Evolutionary conservation across 108 stramenopile species (phyloP), one percentile per base, ranked within the genome.

Genomic region (Conticribra weissflogii): DNA sequence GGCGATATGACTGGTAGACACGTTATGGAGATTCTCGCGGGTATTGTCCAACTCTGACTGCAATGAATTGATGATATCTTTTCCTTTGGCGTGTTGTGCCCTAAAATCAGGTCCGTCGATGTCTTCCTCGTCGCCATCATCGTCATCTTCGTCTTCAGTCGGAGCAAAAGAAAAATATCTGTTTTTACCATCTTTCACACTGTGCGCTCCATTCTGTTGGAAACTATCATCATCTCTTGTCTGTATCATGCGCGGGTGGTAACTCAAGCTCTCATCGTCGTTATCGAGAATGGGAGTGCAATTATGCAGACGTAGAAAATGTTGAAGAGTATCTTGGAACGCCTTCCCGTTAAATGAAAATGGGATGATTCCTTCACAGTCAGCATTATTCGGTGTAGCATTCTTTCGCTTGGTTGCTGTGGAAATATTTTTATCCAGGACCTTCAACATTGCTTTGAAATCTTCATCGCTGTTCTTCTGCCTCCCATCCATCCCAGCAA

Each of bases 181-280:
- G 3, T 45, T 29, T 65, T 47, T 5, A 1, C 2, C 32, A 14
- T 31, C 18, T 51, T 22, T 51, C 18, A 16, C 3, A 15, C 28
- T 25, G 25, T 29, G 3, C 23, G 25, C 21, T 51, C 19, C 50
- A 4, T 5, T 3, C 3, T n/a, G 19, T 12, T n/a, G 50, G 15
- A 16, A n/a, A 25, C 66, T 67, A 16, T 67, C 53, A 27, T 31
- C 29, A n/a, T 46, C 46, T 49, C 29, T 15, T 15, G 17, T 56
- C 9, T 4, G 25, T 25, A 4, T 25, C 14, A 15, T 56, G 3
- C 45, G 44, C 3, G 54, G 44, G 44, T 67, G 48, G n/a, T 47
- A 55, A 24, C 66, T 67, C 25, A 51, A 51, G 54, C 66, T 67
- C 18, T 67, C 66, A 47, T 67, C 66, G 28, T 67, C 66, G 36